Percentiles rank a stretch among this genome's conserved stretches.
These are phyloP conservation scores for Halteria grandinella DNA, from an alignment of 73 alveolate species.

Conservation along the genomic window DNA sequence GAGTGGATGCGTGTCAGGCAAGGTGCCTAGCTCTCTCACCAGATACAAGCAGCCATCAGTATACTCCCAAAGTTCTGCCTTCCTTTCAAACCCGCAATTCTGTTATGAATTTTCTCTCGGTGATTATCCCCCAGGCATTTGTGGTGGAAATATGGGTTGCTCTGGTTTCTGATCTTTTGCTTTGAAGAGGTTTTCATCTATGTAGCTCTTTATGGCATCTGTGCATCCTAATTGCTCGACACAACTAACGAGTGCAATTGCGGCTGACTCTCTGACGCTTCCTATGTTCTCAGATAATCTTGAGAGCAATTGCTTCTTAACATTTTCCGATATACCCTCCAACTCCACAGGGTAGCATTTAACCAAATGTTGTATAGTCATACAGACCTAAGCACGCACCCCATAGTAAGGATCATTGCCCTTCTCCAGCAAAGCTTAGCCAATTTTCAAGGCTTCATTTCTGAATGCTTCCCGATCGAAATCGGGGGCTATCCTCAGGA, in stretches of 20 bases:
- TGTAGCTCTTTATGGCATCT: slow-evolving; percentile 2
- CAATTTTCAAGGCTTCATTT: not conserved
- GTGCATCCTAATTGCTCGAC: not conserved
- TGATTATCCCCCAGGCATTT: slow-evolving; percentile 20
- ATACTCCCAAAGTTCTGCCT: slow-evolving; percentile 56
- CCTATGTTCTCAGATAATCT: slow-evolving; percentile 54
- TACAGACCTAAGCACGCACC: slow-evolving; percentile 74
- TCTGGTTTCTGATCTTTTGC: slow-evolving; percentile 53
- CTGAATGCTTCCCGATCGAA: slow-evolving; percentile 49
- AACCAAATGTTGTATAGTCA: slow-evolving; percentile 67
- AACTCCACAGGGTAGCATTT: slow-evolving; percentile 55
- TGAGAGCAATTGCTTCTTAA: slow-evolving; percentile 4
- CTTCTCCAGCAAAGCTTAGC: not conserved
- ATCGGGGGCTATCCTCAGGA: too few species aligned
- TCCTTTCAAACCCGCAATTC: slow-evolving; percentile 34
- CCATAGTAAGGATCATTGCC: slow-evolving; percentile 54
- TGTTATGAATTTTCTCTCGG: not conserved
- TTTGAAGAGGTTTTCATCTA: slow-evolving; percentile 49
- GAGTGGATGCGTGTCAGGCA: not conserved
- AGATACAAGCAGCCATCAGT: slow-evolving; percentile 67
- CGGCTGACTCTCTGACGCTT: slow-evolving; percentile 67
- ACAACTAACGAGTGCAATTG: slow-evolving; percentile 29
- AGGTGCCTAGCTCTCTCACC: slow-evolving; percentile 45
- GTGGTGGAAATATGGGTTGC: not conserved
- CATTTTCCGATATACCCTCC: not conserved